Evolutionary conservation across 106 monocot genomes (phyloP).

Genomic region (Amphibolis antarctica): DNA sequence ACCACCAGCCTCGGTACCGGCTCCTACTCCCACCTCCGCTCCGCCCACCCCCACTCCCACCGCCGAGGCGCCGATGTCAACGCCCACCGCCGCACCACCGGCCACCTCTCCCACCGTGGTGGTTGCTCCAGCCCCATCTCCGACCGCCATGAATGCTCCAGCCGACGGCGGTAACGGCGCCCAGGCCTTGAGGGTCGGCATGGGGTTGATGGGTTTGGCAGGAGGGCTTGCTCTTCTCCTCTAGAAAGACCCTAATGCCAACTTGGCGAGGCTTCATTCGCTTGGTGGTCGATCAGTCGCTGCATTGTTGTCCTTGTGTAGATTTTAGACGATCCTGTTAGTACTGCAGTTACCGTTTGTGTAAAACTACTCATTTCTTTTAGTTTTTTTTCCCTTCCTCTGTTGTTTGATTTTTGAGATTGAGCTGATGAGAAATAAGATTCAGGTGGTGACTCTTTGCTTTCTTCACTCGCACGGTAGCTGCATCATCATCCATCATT

Average conservation of each 20-base stretch:
- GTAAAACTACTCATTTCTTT: slow-evolving; percentile 3
- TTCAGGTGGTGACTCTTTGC: too few relatives aligned
- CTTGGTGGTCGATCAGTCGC: neutral
- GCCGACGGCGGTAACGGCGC: neutral
- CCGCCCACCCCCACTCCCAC: neutral
- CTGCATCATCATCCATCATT: too few relatives aligned
- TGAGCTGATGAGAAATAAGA: neutral
- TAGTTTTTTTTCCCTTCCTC: neutral
- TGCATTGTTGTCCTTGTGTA: neutral
- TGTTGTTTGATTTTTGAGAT: neutral
- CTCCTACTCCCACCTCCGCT: neutral
- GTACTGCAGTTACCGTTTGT: neutral
- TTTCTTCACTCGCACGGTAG: too few relatives aligned
- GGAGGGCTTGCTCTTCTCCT: neutral
- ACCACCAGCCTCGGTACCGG: rapidly evolving
- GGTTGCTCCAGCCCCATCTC: neutral
- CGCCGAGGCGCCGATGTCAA: neutral
- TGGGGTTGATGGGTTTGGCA: neutral
- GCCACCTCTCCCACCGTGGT: neutral
- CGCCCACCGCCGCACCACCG: neutral
- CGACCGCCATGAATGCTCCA: neutral
- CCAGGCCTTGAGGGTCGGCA: neutral
- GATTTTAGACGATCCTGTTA: neutral
- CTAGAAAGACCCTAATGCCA: neutral
- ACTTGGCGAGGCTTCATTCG: neutral